Evolutionary conservation across 2,329 filamentous ascomycete species (phyloP).

Genomic region (Claviceps paspali): DNA sequence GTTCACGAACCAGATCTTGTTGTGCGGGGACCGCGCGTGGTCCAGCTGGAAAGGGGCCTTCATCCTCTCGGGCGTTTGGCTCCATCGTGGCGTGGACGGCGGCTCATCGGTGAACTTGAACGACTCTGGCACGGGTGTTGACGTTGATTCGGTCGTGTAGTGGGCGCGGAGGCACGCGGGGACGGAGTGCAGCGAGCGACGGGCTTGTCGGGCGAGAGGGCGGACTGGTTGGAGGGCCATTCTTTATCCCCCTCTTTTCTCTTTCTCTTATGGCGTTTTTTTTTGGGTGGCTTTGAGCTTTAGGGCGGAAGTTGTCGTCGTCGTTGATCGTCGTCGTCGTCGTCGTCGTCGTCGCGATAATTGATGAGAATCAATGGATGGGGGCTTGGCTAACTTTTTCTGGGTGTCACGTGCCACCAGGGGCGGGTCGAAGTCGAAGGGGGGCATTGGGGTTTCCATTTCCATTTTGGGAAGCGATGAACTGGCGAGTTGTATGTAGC

Average conservation of each 20-base stretch:
- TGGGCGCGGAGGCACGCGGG: conserved; percentile 15
- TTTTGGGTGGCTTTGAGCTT: neutral
- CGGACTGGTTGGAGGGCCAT: conserved; percentile 21
- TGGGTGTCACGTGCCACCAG: neutral
- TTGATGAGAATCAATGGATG: no score
- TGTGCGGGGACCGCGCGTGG: conserved; percentile 36
- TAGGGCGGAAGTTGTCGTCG: no score
- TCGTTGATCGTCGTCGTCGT: no score
- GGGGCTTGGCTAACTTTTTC: neutral
- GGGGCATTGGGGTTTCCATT: no score
- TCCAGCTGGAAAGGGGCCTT: conserved; percentile 53
- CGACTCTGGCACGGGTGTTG: conserved; percentile 11
- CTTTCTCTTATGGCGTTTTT: no score
- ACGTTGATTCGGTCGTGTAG: conserved; percentile 12
- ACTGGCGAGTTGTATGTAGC: no score
- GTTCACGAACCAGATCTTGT: conserved; percentile 54
- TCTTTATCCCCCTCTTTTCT: no score
- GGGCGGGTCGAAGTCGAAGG: no score
- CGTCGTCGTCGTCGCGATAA: no score
- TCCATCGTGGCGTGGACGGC: conserved; percentile 43
- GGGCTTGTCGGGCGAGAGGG: conserved; percentile 12
- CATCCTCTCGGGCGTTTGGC: conserved; percentile 52
- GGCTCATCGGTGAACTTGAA: conserved; percentile 10
- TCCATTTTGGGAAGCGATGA: neutral
- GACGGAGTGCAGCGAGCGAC: conserved; percentile 11